Percentiles rank a stretch among this genome's conserved stretches.
These are phyloP conservation scores for Cornus controversa DNA, from an alignment of 148 eudicot genomes.

Conservation along the genomic window DNA sequence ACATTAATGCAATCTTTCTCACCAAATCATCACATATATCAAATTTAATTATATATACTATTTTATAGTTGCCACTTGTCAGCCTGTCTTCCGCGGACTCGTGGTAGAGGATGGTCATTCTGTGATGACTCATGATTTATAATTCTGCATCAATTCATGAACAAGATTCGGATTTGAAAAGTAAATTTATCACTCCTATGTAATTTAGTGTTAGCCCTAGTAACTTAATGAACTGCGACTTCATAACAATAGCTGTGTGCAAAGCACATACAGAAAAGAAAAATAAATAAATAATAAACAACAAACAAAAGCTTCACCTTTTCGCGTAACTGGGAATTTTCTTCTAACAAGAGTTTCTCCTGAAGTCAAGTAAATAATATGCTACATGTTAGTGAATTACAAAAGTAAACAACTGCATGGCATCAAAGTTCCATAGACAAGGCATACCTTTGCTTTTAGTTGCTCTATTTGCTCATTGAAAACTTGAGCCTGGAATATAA, in stretches of 20 bases:
- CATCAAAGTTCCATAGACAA: not conserved
- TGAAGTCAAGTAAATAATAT: not conserved
- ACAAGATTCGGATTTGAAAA: too few species aligned
- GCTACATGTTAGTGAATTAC: not conserved
- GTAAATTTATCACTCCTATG: not conserved
- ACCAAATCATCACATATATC: too few species aligned
- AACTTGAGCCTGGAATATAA: constrained; percentile 25
- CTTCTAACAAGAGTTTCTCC: not conserved
- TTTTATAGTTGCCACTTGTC: too few species aligned
- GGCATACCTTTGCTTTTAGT: constrained; percentile 34
- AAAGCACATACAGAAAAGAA: too few species aligned
- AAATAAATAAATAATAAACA: too few species aligned
- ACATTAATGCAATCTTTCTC: too few species aligned
- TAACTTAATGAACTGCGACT: too few species aligned
- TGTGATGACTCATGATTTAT: too few species aligned
- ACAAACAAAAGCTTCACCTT: not conserved
- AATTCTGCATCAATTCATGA: too few species aligned
- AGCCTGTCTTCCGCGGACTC: too few species aligned
- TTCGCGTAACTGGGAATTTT: not conserved
- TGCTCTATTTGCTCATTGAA: constrained; percentile 31
- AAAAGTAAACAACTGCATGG: not conserved
- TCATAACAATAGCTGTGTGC: not conserved
- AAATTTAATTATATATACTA: too few species aligned
- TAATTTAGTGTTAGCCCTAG: not conserved
- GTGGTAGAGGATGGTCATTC: too few species aligned